Evolutionary conservation across 225 moss, liverwort and hornwort genomes (phyloP).

Genomic region (Sphagnum tenellum): DNA sequence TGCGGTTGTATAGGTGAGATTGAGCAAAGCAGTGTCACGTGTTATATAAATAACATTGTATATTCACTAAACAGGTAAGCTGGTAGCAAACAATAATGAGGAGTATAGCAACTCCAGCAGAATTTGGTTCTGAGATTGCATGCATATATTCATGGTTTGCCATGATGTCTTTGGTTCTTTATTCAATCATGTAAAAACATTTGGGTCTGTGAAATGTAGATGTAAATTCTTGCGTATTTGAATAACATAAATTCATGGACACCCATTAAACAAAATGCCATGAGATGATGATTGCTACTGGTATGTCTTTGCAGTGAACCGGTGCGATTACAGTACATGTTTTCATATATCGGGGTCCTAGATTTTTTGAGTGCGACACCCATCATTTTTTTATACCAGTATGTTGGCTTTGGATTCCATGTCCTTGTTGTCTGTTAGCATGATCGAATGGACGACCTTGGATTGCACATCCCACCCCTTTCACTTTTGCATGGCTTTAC

Average conservation of each 20-base stretch:
- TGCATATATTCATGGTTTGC: neutral
- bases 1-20: slow-evolving; percentile 26
- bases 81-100: slow-evolving; percentile 8
- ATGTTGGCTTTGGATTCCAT: neutral
- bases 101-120: slow-evolving; percentile 14
- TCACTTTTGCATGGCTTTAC: no score
- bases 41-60: no score
- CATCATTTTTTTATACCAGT: slow-evolving; percentile 61
- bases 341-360: slow-evolving; percentile 58
- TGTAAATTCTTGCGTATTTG: no score
- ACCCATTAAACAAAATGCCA: no score
- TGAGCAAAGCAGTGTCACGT: neutral
- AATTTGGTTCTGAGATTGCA: slow-evolving; percentile 11
- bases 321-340: slow-evolving; percentile 53
- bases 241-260: no score
- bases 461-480: no score
- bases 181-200: neutral
- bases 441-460: no score
- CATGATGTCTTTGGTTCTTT: neutral
- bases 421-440: no score
- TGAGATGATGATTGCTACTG: no score
- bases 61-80: neutral
- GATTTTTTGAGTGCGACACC: slow-evolving; percentile 64
- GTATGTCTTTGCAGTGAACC: slow-evolving; percentile 53
- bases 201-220: neutral